Evolutionary conservation across 176 grass and related monocot species (phyloP).

Genomic region (Oryza meyeriana): DNA sequence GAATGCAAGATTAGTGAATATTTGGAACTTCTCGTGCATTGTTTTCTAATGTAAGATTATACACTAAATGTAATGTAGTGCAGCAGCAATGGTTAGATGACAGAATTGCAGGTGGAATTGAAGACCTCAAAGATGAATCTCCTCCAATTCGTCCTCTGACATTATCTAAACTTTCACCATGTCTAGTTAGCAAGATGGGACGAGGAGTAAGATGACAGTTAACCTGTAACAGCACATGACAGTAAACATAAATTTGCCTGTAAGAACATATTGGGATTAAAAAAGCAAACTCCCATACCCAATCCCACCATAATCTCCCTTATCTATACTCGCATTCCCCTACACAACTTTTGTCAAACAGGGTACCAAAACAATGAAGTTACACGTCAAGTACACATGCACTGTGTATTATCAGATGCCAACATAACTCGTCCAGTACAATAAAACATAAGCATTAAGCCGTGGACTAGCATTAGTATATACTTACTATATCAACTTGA

Average conservation of each 20-base stretch:
- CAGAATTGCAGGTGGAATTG: constrained; percentile 21
- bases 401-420: background rate
- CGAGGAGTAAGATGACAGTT: constrained; percentile 98
- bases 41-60: background rate
- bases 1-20: background rate
- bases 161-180: constrained; percentile 97
- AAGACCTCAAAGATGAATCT: constrained; percentile 85
- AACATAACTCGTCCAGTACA: background rate
- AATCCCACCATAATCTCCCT: background rate
- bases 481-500: constrained; percentile 2
- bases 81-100: constrained; percentile 17
- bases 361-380: background rate
- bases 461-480: background rate
- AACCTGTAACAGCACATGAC: constrained; percentile 60
- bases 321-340: background rate
- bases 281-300: background rate
- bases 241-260: background rate
- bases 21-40: background rate
- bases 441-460: background rate
- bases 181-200: constrained; percentile 92
- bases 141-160: constrained; percentile 89
- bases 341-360: background rate
- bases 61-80: constrained; percentile 12
- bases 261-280: background rate
- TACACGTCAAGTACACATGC: background rate